Percentiles rank a stretch among this genome's conserved stretches.
Evolutionary conservation across 2,329 filamentous ascomycete species (phyloP).

Genomic region (Fusarium hainanense): DNA sequence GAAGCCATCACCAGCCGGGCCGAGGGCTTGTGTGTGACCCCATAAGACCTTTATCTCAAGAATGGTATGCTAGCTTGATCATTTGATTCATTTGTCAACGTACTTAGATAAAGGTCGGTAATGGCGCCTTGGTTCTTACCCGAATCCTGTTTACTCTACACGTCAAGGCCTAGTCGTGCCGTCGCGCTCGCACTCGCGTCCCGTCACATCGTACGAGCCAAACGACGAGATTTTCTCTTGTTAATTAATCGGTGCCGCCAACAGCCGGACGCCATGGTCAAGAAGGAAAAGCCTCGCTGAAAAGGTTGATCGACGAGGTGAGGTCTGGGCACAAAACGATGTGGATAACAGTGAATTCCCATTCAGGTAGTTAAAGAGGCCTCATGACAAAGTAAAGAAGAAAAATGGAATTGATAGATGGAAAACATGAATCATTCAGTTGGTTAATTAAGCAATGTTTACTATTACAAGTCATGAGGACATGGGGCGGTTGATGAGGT

Average conservation of each 20-base stretch:
- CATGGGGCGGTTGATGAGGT: conserved; percentile 6
- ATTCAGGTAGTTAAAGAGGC: not conserved
- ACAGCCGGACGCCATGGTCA: not conserved
- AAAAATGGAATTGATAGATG: not conserved
- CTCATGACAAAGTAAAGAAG: not conserved
- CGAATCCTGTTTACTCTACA: not conserved
- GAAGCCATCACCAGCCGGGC: conserved; percentile 26
- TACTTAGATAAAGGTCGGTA: not conserved
- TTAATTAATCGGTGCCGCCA: conserved; percentile 6
- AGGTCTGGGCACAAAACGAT: conserved; percentile 7
- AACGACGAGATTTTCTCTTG: not conserved
- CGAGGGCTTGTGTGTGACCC: not conserved
- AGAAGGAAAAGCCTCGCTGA: not conserved
- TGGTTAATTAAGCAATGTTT: conserved; percentile 5
- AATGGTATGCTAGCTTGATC: not conserved
- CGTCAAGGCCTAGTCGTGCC: not conserved
- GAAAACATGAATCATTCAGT: not conserved
- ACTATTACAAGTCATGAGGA: conserved; percentile 5
- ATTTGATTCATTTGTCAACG: not conserved
- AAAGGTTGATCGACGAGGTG: not conserved
- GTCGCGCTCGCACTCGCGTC: not conserved
- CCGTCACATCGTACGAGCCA: conserved; percentile 1
- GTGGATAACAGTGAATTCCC: conserved; percentile 4
- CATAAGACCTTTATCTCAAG: not conserved
- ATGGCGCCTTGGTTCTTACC: not conserved